Evolutionary conservation across 345 rosid genomes (phyloP), one percentile per base, ranked within the genome.

Genomic region (Laguncularia racemosa): DNA sequence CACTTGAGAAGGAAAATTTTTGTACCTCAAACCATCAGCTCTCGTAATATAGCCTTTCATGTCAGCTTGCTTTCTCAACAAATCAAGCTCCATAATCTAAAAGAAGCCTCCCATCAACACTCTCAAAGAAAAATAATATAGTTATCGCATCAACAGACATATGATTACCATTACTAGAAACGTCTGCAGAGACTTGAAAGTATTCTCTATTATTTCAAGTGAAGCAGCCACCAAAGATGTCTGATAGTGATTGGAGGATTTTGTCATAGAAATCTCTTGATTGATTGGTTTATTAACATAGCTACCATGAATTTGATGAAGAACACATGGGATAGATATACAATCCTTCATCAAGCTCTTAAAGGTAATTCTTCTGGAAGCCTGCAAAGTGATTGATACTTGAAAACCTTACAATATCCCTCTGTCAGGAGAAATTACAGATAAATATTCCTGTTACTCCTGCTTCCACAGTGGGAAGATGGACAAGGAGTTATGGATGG

Each of bases 81-180:
- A 45, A 67, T 93, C 97, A 65, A 93, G 88, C 64, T 87, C 84
- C 84, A 87, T 80, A 58, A 87, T 85, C 99, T 92, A 67, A 50
- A 50, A 57, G 48, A 44, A 50, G 11, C 60, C 26, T 56, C 26
- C 58, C 2, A 44, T 43, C 53, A 67, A 62, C 52, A 67, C 18
- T 54, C 10, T 48, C 2, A 38, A 51, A 14, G 16, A 53, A 65
- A 12, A 23, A 4, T 33, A 33, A 33, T 52, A 12, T 20, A 23
- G 14, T 19, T 56, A 48, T 40, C 61, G 53, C 63, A 45, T 56
- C 2, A 33, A 58, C 14, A 45, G 14, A 16, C 62, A 46, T 11
- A 19, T 53, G 48, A 17, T 76, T 67, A 84, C 97, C 75, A 74
- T 67, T 61, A 52, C 75, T 65, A 93, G 62, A 65, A 89, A 72